Evolutionary conservation across 768 basidiomycete genomes (phyloP), one percentile per base, ranked within the genome.

Genomic region (Auricularia cornea): DNA sequence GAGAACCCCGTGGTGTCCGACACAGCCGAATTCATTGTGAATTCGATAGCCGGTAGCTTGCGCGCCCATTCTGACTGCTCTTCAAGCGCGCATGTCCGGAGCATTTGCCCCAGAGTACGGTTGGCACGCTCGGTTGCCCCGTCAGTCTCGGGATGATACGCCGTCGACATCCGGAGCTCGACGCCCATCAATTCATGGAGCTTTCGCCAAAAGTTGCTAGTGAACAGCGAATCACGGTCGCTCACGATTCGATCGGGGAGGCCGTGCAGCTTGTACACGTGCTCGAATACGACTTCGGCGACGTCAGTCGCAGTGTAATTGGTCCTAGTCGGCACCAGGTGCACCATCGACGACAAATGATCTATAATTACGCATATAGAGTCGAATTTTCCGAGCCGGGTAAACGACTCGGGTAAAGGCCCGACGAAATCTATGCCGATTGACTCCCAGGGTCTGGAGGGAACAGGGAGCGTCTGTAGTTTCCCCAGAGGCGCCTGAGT

Each of bases 141-240:
- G 61, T 81, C 75, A 3, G 78, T 76, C 66, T 81, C 73, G 0
- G 79, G 80, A 56, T 82, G 81, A 63, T 77, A 82, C 0, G 78
- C 76, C 0, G 78, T 79, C 3, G 74, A 77, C 2, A 69, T 68
- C 31, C 61, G 56, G 0, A 78, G 66, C 32, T 71, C 38, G n/a
- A 73, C 67, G 2, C 77, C 73, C 3, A 77, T 16, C 0, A 74
- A 30, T 8, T 59, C 40, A 41, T 79, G 70, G 0, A 68, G 56
- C 29, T 71, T 69, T 5, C 59, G 59, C 77, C 78, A 78, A 67
- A 77, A 78, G 23, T 64, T 63, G 61, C 67, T 59, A 62, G 71
- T 78, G 66, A 79, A 81, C 40, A 75, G 70, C 2, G 71, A 65
- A 31, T 73, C 72, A n/a, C 72, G 59, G 48, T 79, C 76, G 38